These are phyloP conservation scores for Stachybotrys chartarum DNA, from an alignment of 2,329 filamentous ascomycete species.

Conservation along the genomic window DNA sequence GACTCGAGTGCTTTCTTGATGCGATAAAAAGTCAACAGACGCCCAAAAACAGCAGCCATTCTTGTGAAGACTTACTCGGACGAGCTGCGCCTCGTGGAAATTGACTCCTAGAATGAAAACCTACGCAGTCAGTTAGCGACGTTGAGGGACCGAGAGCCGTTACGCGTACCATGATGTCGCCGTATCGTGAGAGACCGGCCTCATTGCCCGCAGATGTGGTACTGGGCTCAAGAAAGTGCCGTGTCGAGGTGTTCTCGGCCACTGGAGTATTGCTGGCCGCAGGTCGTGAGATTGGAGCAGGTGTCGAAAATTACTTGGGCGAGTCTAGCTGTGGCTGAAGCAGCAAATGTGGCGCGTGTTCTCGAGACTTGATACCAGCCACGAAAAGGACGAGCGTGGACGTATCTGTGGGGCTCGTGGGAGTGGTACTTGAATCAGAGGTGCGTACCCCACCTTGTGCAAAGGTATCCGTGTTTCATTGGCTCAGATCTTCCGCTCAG, in stretches of 20 bases:
- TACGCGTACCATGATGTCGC: neutral
- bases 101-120: slow-evolving; percentile 82
- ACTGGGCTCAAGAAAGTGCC: neutral
- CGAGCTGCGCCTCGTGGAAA: slow-evolving; percentile 75
- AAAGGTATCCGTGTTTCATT: too few relatives aligned
- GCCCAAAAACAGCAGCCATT: neutral
- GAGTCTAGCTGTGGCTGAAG: neutral
- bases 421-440: too few relatives aligned
- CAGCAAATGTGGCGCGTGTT: neutral
- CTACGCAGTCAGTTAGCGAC: slow-evolving; percentile 29
- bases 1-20: slow-evolving; percentile 63
- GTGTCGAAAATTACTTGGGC: neutral
- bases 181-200: neutral
- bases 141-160: neutral
- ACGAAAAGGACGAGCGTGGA: too few relatives aligned
- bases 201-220: neutral
- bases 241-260: neutral
- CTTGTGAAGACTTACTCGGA: slow-evolving; percentile 56
- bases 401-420: too few relatives aligned
- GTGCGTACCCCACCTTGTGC: too few relatives aligned
- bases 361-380: too few relatives aligned
- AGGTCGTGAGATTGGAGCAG: neutral
- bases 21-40: neutral
- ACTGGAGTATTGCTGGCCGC: neutral
- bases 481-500: neutral